These are phyloP conservation scores for Dothideomycetidae sp. DNA, from an alignment of 2,329 filamentous ascomycete species.

Conservation along the genomic window DNA sequence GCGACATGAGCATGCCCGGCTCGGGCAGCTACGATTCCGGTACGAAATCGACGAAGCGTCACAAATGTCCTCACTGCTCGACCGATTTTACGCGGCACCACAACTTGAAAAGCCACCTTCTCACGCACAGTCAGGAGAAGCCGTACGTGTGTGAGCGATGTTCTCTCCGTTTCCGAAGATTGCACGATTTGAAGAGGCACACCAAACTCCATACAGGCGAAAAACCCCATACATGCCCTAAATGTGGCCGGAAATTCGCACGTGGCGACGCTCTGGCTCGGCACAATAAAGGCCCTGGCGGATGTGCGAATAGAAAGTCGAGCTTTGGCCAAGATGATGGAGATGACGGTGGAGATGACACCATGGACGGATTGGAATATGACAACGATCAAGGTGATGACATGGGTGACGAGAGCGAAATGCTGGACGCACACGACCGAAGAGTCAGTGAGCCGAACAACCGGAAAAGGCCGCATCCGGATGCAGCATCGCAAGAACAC, in stretches of 20 bases:
- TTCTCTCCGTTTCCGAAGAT: constrained; percentile 74
- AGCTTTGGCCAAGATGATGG: constrained; percentile 69
- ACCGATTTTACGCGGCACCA: constrained; percentile 96
- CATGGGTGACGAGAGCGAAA: constrained; percentile 39
- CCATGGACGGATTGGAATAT: constrained; percentile 51
- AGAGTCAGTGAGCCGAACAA: constrained; percentile 56
- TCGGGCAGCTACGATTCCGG: constrained; percentile 35
- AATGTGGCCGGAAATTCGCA: constrained; percentile 88
- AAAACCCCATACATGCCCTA: constrained; percentile 84
- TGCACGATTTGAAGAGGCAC: constrained; percentile 92
- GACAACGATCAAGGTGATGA: constrained; percentile 44
- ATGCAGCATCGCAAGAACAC: constrained; percentile 39
- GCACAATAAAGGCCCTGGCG: constrained; percentile 89
- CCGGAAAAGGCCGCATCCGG: constrained; percentile 57
- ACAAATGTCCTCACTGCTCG: constrained; percentile 91
- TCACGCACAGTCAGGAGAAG: constrained; percentile 97
- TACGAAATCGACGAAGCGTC: constrained; percentile 68
- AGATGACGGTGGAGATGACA: constrained; percentile 36
- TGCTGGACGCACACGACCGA: constrained; percentile 29
- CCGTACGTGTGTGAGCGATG: constrained; percentile 92
- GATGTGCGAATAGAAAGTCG: constrained; percentile 79
- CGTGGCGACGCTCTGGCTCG: constrained; percentile 86
- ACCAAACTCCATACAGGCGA: constrained; percentile 95
- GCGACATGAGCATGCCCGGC: constrained; percentile 44
- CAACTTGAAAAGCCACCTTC: constrained; percentile 90